Evolutionary conservation across 371 early-diverging fungal genomes (phyloP).

Genomic region (Mucor piriformis): DNA sequence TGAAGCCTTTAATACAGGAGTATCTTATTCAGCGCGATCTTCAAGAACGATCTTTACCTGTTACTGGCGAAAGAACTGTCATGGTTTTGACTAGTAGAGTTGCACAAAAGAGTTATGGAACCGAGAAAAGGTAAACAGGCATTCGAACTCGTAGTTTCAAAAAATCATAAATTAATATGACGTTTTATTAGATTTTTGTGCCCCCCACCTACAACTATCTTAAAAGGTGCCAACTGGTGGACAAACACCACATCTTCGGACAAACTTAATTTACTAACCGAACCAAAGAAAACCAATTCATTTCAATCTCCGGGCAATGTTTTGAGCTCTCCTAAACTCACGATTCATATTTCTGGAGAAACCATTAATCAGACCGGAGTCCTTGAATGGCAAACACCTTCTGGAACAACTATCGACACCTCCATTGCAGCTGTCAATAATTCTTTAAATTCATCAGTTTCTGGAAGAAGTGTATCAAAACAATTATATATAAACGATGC

Average conservation of each 20-base stretch:
- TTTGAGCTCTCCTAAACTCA: constrained; percentile 39
- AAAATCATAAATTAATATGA: constrained; percentile 4
- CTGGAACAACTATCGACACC: constrained; percentile 36
- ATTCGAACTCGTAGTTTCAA: constrained; percentile 41
- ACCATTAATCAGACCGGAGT: constrained; percentile 42
- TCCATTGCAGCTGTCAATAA: constrained; percentile 14
- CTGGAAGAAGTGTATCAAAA: constrained; percentile 56
- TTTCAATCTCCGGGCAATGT: constrained; percentile 19
- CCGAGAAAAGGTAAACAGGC: constrained; percentile 73
- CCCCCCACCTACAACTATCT: constrained; percentile 81
- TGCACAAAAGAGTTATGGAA: constrained; percentile 85
- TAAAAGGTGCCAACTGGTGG: constrained; percentile 76
- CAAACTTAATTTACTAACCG: constrained; percentile 18
- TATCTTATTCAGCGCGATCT: constrained; percentile 45
- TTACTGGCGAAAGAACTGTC: constrained; percentile 71
- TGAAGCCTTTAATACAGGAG: constrained; percentile 47
- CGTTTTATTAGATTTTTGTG: constrained; percentile 62
- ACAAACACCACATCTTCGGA: constrained; percentile 20
- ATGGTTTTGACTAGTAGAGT: constrained; percentile 79
- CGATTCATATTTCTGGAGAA: constrained; percentile 54
- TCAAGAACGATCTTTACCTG: constrained; percentile 61
- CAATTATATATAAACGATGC: constrained; percentile 85
- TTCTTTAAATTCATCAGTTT: constrained; percentile 30
- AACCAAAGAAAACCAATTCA: constrained; percentile 27
- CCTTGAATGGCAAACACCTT: constrained; percentile 46